These are phyloP conservation scores for Xylariaceae sp. DNA, from an alignment of 2,329 filamentous ascomycete genomes.

Conservation along the genomic window DNA sequence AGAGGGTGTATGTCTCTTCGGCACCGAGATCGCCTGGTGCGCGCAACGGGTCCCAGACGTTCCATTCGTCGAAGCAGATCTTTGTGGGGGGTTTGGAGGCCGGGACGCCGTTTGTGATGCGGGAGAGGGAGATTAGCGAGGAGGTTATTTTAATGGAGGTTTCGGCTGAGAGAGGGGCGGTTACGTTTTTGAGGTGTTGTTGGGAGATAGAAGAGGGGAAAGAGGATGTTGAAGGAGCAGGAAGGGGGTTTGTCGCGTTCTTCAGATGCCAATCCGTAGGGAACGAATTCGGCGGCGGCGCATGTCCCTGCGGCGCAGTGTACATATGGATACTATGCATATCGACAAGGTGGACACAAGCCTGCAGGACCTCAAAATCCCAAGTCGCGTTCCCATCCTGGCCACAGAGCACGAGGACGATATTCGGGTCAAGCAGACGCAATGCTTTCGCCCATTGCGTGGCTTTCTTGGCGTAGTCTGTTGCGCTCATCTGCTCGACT, in stretches of 20 bases:
- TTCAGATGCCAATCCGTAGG: too few species aligned
- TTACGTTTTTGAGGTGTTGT: conserved; percentile 50
- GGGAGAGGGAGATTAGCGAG: conserved; percentile 66
- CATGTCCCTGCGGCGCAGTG: too few species aligned
- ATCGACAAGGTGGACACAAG: conserved; percentile 65
- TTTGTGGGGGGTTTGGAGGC: conserved; percentile 57
- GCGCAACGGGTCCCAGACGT: conserved; percentile 72
- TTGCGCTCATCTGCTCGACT: conserved; percentile 64
- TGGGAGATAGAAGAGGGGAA: too few species aligned
- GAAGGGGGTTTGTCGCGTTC: conserved; percentile 40
- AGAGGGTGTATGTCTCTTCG: conserved; percentile 71
- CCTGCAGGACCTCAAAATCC: conserved; percentile 70
- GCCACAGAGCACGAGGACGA: conserved; percentile 71
- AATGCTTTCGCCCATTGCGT: conserved; percentile 70
- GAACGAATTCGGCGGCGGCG: too few species aligned
- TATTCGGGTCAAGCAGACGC: conserved; percentile 65
- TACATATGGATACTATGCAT: conserved; percentile 83
- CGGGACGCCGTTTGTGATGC: conserved; percentile 63
- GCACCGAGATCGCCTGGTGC: conserved; percentile 68
- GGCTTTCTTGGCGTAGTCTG: conserved; percentile 65
- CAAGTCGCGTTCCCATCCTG: conserved; percentile 65
- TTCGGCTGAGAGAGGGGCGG: conserved; percentile 66
- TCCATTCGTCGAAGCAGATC: conserved; percentile 85
- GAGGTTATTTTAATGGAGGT: conserved; percentile 68
- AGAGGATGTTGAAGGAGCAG: too few species aligned